These are phyloP conservation scores for Protostelium mycophagum DNA, from an alignment of 78 protist species.

Conservation along the genomic window DNA sequence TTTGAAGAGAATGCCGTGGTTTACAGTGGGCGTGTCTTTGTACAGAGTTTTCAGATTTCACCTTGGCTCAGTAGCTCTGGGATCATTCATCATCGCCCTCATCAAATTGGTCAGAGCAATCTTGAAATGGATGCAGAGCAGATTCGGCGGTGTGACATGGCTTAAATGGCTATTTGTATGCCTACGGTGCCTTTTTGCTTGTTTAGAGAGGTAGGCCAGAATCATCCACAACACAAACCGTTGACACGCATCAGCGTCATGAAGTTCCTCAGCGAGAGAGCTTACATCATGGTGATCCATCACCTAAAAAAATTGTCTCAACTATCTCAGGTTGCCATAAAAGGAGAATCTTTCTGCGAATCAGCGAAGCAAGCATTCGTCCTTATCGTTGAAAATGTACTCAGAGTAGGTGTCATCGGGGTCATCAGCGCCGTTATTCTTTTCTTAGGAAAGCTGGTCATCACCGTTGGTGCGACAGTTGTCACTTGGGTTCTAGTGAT, in stretches of 20 bases:
- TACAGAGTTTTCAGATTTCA: constrained; percentile 65
- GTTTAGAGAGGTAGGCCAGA: constrained; percentile 56
- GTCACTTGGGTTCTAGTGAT: constrained; percentile 17
- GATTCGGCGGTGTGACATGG: constrained; percentile 27
- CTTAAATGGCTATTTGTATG: constrained; percentile 37
- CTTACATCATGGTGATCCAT: constrained; percentile 74
- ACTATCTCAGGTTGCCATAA: background rate
- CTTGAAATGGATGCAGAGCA: constrained; percentile 34
- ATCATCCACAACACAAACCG: background rate
- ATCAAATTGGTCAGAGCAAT: constrained; percentile 73
- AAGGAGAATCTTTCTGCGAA: constrained; percentile 72
- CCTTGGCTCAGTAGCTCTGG: constrained; percentile 79
- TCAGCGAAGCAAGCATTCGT: constrained; percentile 63
- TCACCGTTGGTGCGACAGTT: constrained; percentile 27
- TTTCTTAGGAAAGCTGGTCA: constrained; percentile 49
- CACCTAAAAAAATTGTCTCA: background rate
- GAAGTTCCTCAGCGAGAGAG: constrained; percentile 80
- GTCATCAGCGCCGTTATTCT: constrained; percentile 44
- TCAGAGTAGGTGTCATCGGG: constrained; percentile 66
- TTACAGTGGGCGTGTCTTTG: constrained; percentile 47
- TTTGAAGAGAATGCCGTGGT: constrained; percentile 37
- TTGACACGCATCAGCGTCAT: constrained; percentile 18
- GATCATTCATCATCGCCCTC: constrained; percentile 76
- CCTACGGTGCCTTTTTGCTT: constrained; percentile 68
- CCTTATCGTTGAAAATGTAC: constrained; percentile 58